These are phyloP conservation scores for Musa schizocarpa DNA, from an alignment of 176 grass and related monocot genomes.

Conservation along the genomic window DNA sequence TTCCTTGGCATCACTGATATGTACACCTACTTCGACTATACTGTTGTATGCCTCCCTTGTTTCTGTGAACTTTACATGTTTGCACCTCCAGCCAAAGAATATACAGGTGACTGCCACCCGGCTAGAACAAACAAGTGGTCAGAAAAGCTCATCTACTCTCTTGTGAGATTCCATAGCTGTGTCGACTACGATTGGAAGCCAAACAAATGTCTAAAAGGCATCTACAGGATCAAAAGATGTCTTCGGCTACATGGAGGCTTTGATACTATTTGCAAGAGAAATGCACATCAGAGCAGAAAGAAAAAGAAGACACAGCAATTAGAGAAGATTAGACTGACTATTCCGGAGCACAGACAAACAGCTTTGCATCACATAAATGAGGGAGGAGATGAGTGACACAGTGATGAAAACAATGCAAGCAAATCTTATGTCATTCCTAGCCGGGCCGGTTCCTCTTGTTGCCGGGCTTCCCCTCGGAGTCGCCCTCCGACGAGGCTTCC, in stretches of 20 bases:
- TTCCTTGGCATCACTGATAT: too few relatives aligned
- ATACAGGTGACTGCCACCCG: too few relatives aligned
- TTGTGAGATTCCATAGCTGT: too few relatives aligned
- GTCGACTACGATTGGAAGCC: too few relatives aligned
- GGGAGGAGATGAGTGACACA: neutral
- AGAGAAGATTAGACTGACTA: neutral
- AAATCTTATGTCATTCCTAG: neutral
- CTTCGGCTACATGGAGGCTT: neutral
- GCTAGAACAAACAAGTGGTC: too few relatives aligned
- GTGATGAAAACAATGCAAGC: neutral
- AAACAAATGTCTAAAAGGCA: too few relatives aligned
- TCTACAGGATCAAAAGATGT: neutral
- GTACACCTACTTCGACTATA: too few relatives aligned
- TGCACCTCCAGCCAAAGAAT: too few relatives aligned
- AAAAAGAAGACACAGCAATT: neutral
- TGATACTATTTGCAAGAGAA: neutral
- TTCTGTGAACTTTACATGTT: too few relatives aligned
- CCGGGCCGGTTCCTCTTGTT: conserved; percentile 25
- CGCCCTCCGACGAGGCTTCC: neutral
- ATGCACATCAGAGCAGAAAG: neutral
- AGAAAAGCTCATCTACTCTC: too few relatives aligned
- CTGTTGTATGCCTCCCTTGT: too few relatives aligned
- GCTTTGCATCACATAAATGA: neutral
- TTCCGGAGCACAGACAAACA: neutral
- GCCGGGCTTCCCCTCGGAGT: neutral